phyloP scores from a whole-genome alignment of 768 basidiomycete species.

The Leccinum obscurum region DNA sequence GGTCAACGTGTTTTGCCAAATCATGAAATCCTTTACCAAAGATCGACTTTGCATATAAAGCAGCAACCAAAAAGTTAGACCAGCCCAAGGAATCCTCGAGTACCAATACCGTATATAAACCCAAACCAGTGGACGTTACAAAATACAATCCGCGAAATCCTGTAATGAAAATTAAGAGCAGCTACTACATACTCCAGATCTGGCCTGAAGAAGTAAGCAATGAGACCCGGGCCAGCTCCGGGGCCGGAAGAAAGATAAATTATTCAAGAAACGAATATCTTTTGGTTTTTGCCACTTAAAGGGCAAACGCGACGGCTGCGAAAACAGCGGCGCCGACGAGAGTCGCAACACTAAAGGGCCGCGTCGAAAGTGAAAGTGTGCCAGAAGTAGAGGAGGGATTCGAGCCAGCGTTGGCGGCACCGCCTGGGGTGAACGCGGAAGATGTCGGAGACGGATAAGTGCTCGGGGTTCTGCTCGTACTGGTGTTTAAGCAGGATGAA shows the following conservation, averaged over 20 bases:
- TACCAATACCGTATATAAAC: neutral
- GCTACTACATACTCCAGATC: conserved; percentile 9
- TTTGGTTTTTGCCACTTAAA: conserved; percentile 17
- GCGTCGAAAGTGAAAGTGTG: conserved; percentile 27
- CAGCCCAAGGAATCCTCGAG: conserved; percentile 17
- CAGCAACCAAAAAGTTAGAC: conserved; percentile 6
- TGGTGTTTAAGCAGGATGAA: conserved; percentile 36
- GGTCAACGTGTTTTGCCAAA: neutral
- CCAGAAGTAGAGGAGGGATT: conserved; percentile 18
- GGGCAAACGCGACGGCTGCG: conserved; percentile 22
- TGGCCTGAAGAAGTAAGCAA: conserved; percentile 11
- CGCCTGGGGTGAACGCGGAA: conserved; percentile 21
- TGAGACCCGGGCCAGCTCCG: conserved; percentile 13
- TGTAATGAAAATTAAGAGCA: conserved; percentile 9
- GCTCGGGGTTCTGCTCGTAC: neutral
- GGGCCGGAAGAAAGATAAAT: conserved; percentile 14
- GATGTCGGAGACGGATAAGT: conserved; percentile 14
- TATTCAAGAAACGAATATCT: conserved; percentile 12
- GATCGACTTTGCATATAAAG: conserved; percentile 5
- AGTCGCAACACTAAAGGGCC: conserved; percentile 23
- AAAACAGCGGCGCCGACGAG: conserved; percentile 14
- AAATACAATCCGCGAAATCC: conserved; percentile 3
- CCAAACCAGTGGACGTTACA: conserved; percentile 17
- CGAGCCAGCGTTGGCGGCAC: conserved; percentile 37
- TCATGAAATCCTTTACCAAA: conserved; percentile 14